Conservation (phyloP, 2,329 filamentous ascomycete species). For the Fusarium equiseti region DNA sequence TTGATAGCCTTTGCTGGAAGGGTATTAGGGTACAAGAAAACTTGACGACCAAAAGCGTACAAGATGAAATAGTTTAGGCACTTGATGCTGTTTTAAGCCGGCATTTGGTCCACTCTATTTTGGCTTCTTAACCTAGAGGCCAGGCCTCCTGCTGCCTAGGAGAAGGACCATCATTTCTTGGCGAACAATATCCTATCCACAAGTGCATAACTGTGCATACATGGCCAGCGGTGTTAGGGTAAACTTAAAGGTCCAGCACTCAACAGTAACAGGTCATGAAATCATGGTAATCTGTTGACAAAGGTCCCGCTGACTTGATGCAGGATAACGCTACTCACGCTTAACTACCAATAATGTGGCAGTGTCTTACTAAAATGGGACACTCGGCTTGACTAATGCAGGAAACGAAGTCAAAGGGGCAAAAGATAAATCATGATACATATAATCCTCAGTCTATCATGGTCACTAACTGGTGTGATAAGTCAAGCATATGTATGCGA, state of each 20-base stretch:
- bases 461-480: background rate
- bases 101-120: background rate
- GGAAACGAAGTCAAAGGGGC: background rate
- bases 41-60: background rate
- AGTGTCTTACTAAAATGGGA: background rate
- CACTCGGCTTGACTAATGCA: background rate
- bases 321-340: background rate
- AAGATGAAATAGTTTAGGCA: background rate
- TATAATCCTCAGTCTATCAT: background rate
- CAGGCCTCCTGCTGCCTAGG: background rate
- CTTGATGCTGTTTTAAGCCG: background rate
- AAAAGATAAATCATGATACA: background rate
- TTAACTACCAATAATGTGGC: background rate
- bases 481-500: background rate
- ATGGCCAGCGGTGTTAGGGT: constrained; percentile 1
- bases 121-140: background rate
- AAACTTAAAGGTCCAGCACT: constrained; percentile 18
- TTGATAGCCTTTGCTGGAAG: background rate
- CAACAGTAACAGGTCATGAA: background rate
- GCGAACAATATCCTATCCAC: background rate
- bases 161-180: background rate
- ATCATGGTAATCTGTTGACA: background rate
- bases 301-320: background rate
- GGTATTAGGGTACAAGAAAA: background rate
- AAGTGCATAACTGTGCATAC: background rate